phyloP scores from a whole-genome alignment of 2,329 filamentous ascomycete species.

The Colletotrichum cordylinicola region DNA sequence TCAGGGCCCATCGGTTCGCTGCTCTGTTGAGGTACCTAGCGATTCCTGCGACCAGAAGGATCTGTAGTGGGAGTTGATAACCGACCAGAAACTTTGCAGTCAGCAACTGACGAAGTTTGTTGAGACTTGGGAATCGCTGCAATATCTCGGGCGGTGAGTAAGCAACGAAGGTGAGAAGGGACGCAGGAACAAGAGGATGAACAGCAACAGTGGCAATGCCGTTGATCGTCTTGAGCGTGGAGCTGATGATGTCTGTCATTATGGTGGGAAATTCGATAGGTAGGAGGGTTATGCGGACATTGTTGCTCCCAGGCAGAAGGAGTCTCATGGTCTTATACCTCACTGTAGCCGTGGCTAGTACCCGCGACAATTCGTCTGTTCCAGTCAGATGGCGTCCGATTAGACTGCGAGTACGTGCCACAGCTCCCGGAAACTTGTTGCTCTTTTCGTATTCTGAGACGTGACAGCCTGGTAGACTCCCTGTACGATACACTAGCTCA shows the following conservation, averaged over 20 bases:
- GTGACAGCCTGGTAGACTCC: background rate
- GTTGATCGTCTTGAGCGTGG: background rate
- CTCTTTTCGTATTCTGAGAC: background rate
- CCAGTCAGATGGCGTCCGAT: background rate
- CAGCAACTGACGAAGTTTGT: background rate
- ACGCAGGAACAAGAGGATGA: background rate
- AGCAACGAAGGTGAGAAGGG: background rate
- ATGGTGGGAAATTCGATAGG: background rate
- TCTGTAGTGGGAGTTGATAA: background rate
- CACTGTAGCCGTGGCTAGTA: background rate
- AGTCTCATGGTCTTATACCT: background rate
- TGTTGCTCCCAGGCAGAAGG: accelerated
- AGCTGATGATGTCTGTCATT: background rate
- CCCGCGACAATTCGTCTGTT: background rate
- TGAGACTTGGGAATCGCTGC: background rate
- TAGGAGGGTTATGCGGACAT: accelerated
- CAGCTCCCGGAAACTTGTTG: background rate
- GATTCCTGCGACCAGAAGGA: background rate
- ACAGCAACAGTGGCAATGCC: background rate
- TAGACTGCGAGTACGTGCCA: background rate
- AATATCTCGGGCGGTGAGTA: background rate
- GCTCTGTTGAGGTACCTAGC: background rate
- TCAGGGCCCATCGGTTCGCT: background rate
- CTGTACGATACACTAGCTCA: background rate
- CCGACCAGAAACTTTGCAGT: background rate